Evolutionary conservation across 495 filamentous ascomycete genomes (phyloP), one percentile per base, ranked within the genome.

Genomic region (Parathielavia appendiculata): DNA sequence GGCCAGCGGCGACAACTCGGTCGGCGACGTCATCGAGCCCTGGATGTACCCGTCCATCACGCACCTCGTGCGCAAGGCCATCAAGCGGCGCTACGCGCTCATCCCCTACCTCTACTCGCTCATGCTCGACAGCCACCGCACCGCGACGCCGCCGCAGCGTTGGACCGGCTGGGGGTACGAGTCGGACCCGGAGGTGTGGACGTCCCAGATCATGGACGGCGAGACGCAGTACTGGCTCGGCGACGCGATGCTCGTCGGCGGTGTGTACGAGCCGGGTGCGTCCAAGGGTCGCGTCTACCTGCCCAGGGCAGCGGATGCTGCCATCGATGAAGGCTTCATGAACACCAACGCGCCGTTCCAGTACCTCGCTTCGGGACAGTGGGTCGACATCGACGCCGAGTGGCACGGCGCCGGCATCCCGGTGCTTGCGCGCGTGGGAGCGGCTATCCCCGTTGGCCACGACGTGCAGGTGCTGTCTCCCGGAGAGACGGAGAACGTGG

Each of bases 141-240:
- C 66, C 6, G 85, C 86, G 66, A 76, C 1, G 82, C 85, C 17
- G 46, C 79, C 82, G 9, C 85, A 87, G 62, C 75, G 84, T 56
- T 88, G 85, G 85, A 76, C 80, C 2, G 85, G 85, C 13, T 86
- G 83, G 83, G 83, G 84, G 23, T 86, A 83, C 62, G 84, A 87
- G 66, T 69, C 67, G 14, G 85, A 88, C 58, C 73, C 80, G 0
- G 79, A 78, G 56, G 80, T 87, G 3, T 87, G 85, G 85, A 79
- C 48, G 10, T 12, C 66, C 6, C 71, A 64, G 32, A 50, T 76
- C 5, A 71, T 82, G 51, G 71, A 73, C 4, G 83, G 84, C 14
- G 85, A 87, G 39, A 78, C 79, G 30, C 84, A 88, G 62, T 88
- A 83, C 72, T 88, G 85, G 85, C 79, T 88, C 56, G 84, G 85